phyloP scores from a whole-genome alignment of 2,329 filamentous ascomycete species.

The Penicillium vulpinum region DNA sequence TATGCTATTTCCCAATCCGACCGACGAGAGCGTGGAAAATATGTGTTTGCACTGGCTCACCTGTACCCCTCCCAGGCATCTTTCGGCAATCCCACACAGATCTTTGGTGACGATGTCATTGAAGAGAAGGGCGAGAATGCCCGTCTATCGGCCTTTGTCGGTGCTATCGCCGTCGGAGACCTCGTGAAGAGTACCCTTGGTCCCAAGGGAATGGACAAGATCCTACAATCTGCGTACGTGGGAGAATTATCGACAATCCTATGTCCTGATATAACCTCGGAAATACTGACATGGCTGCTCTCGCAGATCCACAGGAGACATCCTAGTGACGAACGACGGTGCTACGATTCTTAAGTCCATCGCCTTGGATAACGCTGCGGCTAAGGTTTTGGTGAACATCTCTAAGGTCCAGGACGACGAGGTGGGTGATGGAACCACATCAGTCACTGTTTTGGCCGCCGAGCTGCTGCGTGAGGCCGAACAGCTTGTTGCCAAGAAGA shows the following conservation, averaged over 20 bases:
- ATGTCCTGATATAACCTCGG: slow-evolving; percentile 17
- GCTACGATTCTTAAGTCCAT: slow-evolving; percentile 98
- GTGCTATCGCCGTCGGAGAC: slow-evolving; percentile 95
- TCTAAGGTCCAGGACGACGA: slow-evolving; percentile 99
- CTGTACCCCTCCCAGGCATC: slow-evolving; percentile 31
- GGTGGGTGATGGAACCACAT: slow-evolving; percentile 96
- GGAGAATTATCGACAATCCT: slow-evolving; percentile 7
- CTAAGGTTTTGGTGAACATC: slow-evolving; percentile 98
- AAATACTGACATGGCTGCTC: slow-evolving; percentile 16
- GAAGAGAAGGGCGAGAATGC: slow-evolving; percentile 99
- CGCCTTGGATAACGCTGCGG: slow-evolving; percentile 95
- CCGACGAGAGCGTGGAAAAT: neutral
- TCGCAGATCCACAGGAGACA: slow-evolving; percentile 83
- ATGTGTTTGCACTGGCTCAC: slow-evolving; percentile 7
- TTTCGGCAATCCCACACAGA: slow-evolving; percentile 80
- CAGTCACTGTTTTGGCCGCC: slow-evolving; percentile 92
- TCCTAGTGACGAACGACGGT: slow-evolving; percentile 98
- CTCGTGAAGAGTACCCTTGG: slow-evolving; percentile 96
- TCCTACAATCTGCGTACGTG: slow-evolving; percentile 86
- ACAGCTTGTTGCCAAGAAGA: slow-evolving; percentile 96
- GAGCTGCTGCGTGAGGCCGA: slow-evolving; percentile 95
- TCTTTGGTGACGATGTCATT: slow-evolving; percentile 94
- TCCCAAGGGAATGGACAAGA: slow-evolving; percentile 99
- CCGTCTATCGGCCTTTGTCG: slow-evolving; percentile 95
- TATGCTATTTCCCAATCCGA: slow-evolving; percentile 13